Evolutionary conservation across 306 rosid species (phyloP).

Genomic region (Quercus engelmannii): DNA sequence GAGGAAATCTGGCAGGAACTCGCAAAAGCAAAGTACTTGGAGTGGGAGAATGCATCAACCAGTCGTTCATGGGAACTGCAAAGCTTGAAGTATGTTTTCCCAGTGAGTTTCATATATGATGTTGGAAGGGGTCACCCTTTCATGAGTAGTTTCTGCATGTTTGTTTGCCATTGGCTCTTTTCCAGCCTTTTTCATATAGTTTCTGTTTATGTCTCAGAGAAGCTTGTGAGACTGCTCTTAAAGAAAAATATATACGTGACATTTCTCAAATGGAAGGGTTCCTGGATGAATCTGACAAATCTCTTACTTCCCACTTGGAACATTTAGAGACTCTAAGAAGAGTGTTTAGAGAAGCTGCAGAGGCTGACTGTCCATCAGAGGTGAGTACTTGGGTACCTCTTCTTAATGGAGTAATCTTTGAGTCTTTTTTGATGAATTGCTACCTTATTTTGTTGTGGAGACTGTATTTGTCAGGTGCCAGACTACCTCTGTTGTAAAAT

Average conservation of each 20-base stretch:
- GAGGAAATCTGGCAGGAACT: conserved; percentile 96
- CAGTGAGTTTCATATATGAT: conserved; percentile 5
- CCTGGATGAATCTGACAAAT: conserved; percentile 54
- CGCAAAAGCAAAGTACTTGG: conserved; percentile 75
- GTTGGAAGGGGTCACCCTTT: not conserved
- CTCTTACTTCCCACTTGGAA: conserved; percentile 27
- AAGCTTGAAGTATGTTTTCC: conserved; percentile 47
- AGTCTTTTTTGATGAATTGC: not conserved
- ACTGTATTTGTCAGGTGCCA: conserved; percentile 56
- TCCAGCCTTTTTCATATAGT: not conserved
- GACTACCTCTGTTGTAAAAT: conserved; percentile 89
- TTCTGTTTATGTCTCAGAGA: conserved; percentile 33
- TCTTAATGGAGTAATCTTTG: not conserved
- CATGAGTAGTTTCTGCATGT: not conserved
- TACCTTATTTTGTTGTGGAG: conserved; percentile 2
- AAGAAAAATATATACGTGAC: conserved; percentile 28
- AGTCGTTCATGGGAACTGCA: conserved; percentile 76
- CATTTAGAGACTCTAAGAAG: conserved; percentile 50
- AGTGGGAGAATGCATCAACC: conserved; percentile 77
- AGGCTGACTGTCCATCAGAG: conserved; percentile 62
- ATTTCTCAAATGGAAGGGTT: conserved; percentile 51
- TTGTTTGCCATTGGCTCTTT: not conserved
- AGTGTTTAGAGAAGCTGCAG: conserved; percentile 60
- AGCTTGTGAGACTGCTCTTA: conserved; percentile 50
- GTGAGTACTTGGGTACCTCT: conserved; percentile 30